Evolutionary conservation across 805 yeast species (phyloP).

Genomic region (Ogataea wickerhamii): DNA sequence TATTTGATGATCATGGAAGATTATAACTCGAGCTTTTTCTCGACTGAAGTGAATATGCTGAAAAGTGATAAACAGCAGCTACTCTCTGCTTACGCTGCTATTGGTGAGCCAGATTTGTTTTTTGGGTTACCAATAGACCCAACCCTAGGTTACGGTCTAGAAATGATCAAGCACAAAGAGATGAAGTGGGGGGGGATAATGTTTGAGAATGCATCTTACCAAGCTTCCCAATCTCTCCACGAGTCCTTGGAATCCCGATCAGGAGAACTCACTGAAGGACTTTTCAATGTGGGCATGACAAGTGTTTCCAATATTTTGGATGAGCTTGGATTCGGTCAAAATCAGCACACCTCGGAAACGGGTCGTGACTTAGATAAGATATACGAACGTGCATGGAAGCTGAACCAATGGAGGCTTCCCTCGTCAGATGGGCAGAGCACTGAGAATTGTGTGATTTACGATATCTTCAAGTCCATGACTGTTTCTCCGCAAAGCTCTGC

Average conservation of each 20-base stretch:
- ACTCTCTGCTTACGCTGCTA: constrained; percentile 41
- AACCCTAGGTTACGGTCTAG: constrained; percentile 48
- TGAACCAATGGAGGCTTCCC: constrained; percentile 76
- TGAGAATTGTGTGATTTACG: constrained; percentile 49
- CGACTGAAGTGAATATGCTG: constrained; percentile 9
- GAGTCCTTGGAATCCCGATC: not conserved
- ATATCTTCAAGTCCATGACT: constrained; percentile 44
- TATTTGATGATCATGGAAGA: constrained; percentile 51
- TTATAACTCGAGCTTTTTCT: constrained; percentile 17
- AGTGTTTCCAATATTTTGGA: constrained; percentile 49
- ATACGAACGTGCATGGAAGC: constrained; percentile 72
- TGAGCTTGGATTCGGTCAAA: constrained; percentile 6
- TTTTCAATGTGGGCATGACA: constrained; percentile 48
- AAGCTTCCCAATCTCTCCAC: constrained; percentile 33
- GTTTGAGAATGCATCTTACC: constrained; percentile 56
- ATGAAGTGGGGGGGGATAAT: constrained; percentile 33
- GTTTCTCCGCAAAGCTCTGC: constrained; percentile 31
- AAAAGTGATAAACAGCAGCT: constrained; percentile 20
- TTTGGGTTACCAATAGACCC: constrained; percentile 63
- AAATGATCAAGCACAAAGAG: constrained; percentile 34
- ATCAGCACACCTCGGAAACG: not conserved
- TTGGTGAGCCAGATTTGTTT: constrained; percentile 61
- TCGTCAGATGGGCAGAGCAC: constrained; percentile 33
- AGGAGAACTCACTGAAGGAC: constrained; percentile 32
- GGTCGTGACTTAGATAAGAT: constrained; percentile 12